Base-by-base conservation (phyloP, 345 rosid genomes). In the Pistacia integerrima region DNA sequence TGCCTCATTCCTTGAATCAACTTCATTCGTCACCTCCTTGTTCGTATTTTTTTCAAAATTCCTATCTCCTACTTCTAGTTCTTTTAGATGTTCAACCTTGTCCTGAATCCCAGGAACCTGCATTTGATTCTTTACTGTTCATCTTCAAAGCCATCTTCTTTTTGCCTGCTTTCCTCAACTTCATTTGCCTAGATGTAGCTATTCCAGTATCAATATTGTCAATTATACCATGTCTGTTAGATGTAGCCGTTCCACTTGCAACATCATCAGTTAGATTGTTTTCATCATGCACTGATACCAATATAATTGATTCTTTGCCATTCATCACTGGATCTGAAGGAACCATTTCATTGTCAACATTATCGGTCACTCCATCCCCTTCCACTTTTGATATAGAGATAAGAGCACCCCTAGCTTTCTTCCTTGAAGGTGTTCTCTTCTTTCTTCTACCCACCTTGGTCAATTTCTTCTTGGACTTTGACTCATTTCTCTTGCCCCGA, bases 351-450 rank as follows among this genome's bases (percentile, higher is more conserved):
- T 17, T 49, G 22, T 59, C 69, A 44, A 44, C 17, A 56, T 16
- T 41, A 44, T 20, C 10, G n/a, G 10, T 25, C 64, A 51, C 7
- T 60, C 52, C 20, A 60, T 59, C 60, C 28, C 49, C 8, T 25
- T 64, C 35, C 41, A 28, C 22, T 33, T 56, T 58, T 30, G 71
- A 60, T 14, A 38, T 58, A 44, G 62, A 46, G 54, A 36, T 64
- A 35, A 17, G 63, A 64, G 48, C 69, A 22, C 28, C 55, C 14
- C 33, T 68, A 48, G 28, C 30, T 12, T 62, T 73, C 18, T 11
- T 61, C 74, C 17, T 73, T 20, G 44, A 64, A 73, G 11, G 65
- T 8, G 49, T 6, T 30, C 71, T 74, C 63, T 74, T 70, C 67
- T 46, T 72, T 70, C 63, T 67, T 11, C 30, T 76, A 46, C 41